phyloP scores from a whole-genome alignment of 169 alveolate genomes.

The Plasmodium sp. region DNA sequence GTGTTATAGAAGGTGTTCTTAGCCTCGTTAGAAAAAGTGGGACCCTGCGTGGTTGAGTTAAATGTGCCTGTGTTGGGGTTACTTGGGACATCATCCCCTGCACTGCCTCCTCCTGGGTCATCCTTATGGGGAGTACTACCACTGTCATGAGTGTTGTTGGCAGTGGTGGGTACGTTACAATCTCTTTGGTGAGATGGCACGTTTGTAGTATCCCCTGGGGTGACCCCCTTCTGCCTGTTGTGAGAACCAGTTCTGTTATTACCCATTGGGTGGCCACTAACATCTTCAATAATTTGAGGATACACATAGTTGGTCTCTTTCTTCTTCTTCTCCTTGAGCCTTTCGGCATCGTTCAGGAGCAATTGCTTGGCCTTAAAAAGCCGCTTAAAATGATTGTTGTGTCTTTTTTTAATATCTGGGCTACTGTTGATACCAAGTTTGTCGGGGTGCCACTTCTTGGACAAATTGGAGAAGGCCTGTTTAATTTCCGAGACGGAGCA shows the following conservation, averaged over 20 bases:
- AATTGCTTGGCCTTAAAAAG: constrained; percentile 81
- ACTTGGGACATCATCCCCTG: neutral
- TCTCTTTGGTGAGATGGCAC: neutral
- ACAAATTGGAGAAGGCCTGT: constrained; percentile 81
- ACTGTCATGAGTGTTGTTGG: neutral
- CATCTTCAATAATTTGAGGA: constrained; percentile 76
- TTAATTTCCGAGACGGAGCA: constrained; percentile 78
- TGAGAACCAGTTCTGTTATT: neutral
- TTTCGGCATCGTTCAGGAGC: constrained; percentile 75
- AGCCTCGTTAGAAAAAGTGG: neutral
- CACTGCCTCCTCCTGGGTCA: neutral
- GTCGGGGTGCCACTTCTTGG: constrained; percentile 87
- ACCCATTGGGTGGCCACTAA: neutral
- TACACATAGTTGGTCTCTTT: constrained; percentile 80
- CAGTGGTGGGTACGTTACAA: too few relatives aligned
- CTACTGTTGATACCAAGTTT: constrained; percentile 75
- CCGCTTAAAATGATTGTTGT: constrained; percentile 81
- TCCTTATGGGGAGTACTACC: neutral
- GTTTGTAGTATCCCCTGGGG: neutral
- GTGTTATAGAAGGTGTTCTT: neutral
- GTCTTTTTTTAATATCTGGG: constrained; percentile 78
- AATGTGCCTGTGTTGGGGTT: neutral
- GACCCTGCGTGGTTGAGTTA: neutral
- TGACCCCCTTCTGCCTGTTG: neutral
- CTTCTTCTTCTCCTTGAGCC: constrained; percentile 75